Conservation (phyloP, 1,284 basidiomycete species). For the Ustilago tritici region DNA sequence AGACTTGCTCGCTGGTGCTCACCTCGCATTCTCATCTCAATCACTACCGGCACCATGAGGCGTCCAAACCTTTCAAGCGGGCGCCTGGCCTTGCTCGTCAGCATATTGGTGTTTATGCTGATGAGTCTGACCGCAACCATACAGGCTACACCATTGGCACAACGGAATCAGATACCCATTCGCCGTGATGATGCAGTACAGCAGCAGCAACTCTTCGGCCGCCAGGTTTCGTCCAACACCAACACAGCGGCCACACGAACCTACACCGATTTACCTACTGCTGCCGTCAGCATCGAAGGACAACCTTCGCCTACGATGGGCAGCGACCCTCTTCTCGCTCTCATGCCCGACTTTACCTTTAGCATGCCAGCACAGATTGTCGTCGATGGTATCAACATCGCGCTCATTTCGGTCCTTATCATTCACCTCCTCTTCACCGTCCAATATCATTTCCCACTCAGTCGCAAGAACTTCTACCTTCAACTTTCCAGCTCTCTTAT, state of each 20-base stretch:
- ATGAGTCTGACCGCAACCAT: conserved; percentile 13
- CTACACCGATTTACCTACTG: conserved; percentile 42
- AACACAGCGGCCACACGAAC: conserved; percentile 18
- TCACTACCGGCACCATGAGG: conserved; percentile 17
- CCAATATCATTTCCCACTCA: conserved; percentile 94
- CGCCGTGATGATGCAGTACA: conserved; percentile 11
- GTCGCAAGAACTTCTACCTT: conserved; percentile 88
- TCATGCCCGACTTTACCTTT: conserved; percentile 73
- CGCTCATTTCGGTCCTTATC: conserved; percentile 86
- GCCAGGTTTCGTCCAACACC: conserved; percentile 15
- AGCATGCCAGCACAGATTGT: conserved; percentile 92
- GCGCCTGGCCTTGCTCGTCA: conserved; percentile 13
- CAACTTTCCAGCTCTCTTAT: conserved; percentile 85
- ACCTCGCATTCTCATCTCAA: neutral
- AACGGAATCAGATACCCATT: conserved; percentile 2
- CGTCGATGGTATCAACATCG: conserved; percentile 85
- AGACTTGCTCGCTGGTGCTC: conserved; percentile 3
- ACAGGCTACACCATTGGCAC: neutral
- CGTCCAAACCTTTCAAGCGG: neutral
- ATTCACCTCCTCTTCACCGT: conserved; percentile 94
- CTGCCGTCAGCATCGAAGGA: conserved; percentile 46
- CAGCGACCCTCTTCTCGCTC: conserved; percentile 49
- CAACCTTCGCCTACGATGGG: conserved; percentile 51
- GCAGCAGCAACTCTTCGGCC: conserved; percentile 12
- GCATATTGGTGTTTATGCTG: conserved; percentile 21